Evolutionary conservation across 495 filamentous ascomycete genomes (phyloP), one percentile per base, ranked within the genome.

Genomic region (Chaetomium fimeti): DNA sequence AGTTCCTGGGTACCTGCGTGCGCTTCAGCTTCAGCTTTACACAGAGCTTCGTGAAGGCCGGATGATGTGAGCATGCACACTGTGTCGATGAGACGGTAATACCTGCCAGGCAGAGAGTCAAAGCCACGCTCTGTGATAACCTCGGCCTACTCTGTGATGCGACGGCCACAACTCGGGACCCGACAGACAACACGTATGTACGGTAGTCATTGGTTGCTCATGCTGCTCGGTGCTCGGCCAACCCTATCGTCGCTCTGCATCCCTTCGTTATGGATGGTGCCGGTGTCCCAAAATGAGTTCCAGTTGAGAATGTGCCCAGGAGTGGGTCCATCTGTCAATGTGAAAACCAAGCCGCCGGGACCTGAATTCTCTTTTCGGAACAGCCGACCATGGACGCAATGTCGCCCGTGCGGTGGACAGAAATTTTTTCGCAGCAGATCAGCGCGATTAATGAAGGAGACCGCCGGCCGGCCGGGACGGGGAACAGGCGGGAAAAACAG

Each of bases 21-120:
- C 32, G 32, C 47, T 11, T 43, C 36, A 62, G 58, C 49, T 54
- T 43, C 64, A 66, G 53, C 64, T 36, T 36, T 36, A 36, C 32
- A 36, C 32, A 36, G 32, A 36, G 6, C 32, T 60, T 63, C 47
- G 42, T n/a, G 64, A 52, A 40, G 49, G 24, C 67, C 53, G 42
- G 55, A 64, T 66, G 60, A 66, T 64, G 60, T 60, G 67, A 66
- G 57, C 43, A 64, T 38, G 42, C 48, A 60, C 61, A 48, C 49
- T 62, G 56, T 57, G 48, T 24, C 64, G 11, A 16, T 42, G 42
- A 32, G 18, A 56, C 38, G 48, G 54, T 47, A 20, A 36, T 22
- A 57, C 48, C 20, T 61, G 18, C n/a, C 51, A 36, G 42, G 57
- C 63, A 43, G 40, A 25, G 36, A 27, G 15, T 61, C 54, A 57